Evolutionary conservation across 345 rosid genomes (phyloP), one percentile per base, ranked within the genome.

Genomic region (Ceriops decandra): DNA sequence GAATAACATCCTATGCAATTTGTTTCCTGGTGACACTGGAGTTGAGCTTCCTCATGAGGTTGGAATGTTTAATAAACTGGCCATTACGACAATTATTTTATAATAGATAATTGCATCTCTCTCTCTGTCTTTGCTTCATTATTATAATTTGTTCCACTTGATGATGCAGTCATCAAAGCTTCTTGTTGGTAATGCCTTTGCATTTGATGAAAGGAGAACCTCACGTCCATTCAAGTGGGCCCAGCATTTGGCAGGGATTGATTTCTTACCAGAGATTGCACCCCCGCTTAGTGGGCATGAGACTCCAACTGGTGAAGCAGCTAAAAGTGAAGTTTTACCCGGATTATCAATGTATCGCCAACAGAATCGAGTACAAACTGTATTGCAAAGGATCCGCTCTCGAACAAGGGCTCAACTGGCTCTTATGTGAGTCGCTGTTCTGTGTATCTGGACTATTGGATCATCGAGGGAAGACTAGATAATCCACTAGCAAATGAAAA

Each of bases 221-320:
- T 88, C 85, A 51, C 96, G 90, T 67, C 96, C 98, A 52, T 95
- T 86, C 73, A 91, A 88, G 77, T 89, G 97, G 99, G 96, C 90
- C 32, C 97, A 90, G 68, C 92, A 85, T 82, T 82, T 95, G 81
- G 97, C 97, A 0, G 99, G 97, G 76, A 90, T 95, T 60, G 96
- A 85, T 82, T 83, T 91, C 81, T 84, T 91, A 70, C 98, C 95
- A 8, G 99, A 95, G 75, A 85, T 88, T 68, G 77, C 96, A 52
- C 96, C 91, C 17, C 75, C 90, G 83, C 81, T 90, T 57, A 67
- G 73, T 65, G 73, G 68, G 68, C 83, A 62, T 57, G 87, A 87
- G 74, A 75, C 78, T 68, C 72, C 77, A 68, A 64, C 68, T 63
- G 68, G 67, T 74, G 98, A 88, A 69, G 65, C 82, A 49, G 64